phyloP scores from a whole-genome alignment of 2,329 filamentous ascomycete species.

The Cladosporium sp. region DNA sequence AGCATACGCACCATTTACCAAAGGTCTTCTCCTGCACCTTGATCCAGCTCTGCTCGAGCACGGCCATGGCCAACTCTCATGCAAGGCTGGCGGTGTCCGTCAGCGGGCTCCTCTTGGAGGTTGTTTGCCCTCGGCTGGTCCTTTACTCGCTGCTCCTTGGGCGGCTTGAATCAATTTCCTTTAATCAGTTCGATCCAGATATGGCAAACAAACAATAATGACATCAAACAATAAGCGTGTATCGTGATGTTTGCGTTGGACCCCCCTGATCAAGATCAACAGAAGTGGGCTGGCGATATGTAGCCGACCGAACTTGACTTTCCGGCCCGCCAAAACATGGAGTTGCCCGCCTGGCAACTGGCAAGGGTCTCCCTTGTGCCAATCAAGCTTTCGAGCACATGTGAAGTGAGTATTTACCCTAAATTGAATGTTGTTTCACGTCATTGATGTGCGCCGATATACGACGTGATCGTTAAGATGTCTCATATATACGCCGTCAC shows the following conservation, averaged over 20 bases:
- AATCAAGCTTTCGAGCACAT: not conserved
- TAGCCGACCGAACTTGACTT: conserved; percentile 1
- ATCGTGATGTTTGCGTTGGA: not conserved
- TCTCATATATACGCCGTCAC: not conserved
- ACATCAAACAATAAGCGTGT: not conserved
- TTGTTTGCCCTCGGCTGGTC: not conserved
- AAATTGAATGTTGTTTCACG: not conserved
- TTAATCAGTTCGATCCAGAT: not conserved
- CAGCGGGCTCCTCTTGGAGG: not conserved
- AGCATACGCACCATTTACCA: conserved; percentile 75
- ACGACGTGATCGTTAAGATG: not conserved
- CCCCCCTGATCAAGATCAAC: conserved; percentile 2
- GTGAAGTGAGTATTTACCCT: not conserved
- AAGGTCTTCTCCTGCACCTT: conserved; percentile 97
- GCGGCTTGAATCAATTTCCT: not conserved
- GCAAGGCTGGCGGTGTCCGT: not conserved
- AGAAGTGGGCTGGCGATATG: conserved; percentile 5
- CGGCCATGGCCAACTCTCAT: conserved; percentile 24
- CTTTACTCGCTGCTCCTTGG: not conserved
- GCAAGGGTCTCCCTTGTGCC: not conserved
- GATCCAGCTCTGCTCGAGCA: conserved; percentile 61
- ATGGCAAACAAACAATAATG: not conserved
- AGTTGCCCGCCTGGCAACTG: not conserved
- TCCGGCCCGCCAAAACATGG: conserved; percentile 8
- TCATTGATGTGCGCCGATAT: not conserved